A percentile compares a stretch with the other conserved stretches of the same genome.
Conservation (phyloP, 352 stramenopile genomes). For the Blastocystis sp. region DNA sequence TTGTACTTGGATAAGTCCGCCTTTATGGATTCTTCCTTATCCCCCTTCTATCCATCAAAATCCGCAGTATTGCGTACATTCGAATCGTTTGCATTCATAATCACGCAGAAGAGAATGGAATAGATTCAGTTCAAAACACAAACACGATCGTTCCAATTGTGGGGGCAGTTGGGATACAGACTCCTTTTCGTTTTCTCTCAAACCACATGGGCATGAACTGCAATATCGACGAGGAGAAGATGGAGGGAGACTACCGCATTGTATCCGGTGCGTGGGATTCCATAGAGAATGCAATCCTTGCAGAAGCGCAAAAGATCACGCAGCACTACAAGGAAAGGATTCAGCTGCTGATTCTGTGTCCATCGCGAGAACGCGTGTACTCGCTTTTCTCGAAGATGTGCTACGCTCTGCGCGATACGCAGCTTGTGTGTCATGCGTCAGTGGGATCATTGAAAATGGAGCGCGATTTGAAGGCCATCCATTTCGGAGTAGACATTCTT, state of each 20-base stretch:
- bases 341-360: conserved; percentile 44
- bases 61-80: no score
- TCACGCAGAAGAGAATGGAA: no score
- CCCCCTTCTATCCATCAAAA: no score
- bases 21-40: no score
- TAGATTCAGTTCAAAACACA: no score
- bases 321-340: conserved; percentile 7
- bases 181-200: no score
- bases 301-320: neutral
- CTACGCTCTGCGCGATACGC: neutral
- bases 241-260: neutral
- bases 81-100: no score
- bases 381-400: conserved; percentile 25
- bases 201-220: no score
- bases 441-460: conserved; percentile 49
- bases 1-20: no score
- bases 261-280: neutral
- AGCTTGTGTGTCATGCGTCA: conserved; percentile 20
- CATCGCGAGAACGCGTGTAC: conserved; percentile 22
- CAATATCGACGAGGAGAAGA: neutral
- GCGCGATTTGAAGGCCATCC: conserved; percentile 48
- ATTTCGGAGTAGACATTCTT: conserved; percentile 54
- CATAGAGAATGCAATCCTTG: neutral
- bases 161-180: no score
- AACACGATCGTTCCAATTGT: no score